Evolutionary conservation across 495 filamentous ascomycete species (phyloP), one percentile per base, ranked within the genome.

Genomic region (Penicillium robsamsonii): DNA sequence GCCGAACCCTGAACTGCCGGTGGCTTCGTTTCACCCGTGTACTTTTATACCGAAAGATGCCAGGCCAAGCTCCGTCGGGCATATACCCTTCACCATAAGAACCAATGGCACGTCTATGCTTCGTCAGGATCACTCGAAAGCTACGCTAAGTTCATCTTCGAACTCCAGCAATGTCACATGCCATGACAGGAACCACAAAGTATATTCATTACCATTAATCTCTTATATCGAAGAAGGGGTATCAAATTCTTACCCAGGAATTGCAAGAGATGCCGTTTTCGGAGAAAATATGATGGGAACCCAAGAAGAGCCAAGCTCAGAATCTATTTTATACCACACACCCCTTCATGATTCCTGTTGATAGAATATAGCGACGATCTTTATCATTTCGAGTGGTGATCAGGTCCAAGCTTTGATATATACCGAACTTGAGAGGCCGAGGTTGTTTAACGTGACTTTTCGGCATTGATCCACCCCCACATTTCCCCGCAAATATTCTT

Each of bases 1-100:
- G 27, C 54, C 54, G 46, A 56, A 45, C 12, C 27, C 18, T 50
- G 2, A 50, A 50, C 5, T 50, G 20, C 53, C 46, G 53, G 41
- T 30, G 27, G 8, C n/a, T 35, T 56, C 12, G 9, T 1, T 17
- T 24, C 10, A 25, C 13, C 12, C 22, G 12, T n/a, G 12, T 0
- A 22, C 5, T 46, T 11, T 18, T 17, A 53, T 33, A 25, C 29
- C 15, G 37, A 18, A n/a, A 7, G 13, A 38, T n/a, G 20, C n/a
- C 1, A 18, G 27, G 11, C 13, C 6, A n/a, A 13, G 33, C 33
- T 37, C 33, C 33, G 33, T 13, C 44, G 44, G 44, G 6, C 4
- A 27, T 27, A 27, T 3, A 35, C 5, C 29, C 27, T 18, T 53
- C 33, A 20, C 30, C 11, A 18, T 31, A 33, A 25, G 8, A 0